phyloP scores from a whole-genome alignment of 2,329 filamentous ascomycete species.

The Lasiodiplodia gonubiensis region DNA sequence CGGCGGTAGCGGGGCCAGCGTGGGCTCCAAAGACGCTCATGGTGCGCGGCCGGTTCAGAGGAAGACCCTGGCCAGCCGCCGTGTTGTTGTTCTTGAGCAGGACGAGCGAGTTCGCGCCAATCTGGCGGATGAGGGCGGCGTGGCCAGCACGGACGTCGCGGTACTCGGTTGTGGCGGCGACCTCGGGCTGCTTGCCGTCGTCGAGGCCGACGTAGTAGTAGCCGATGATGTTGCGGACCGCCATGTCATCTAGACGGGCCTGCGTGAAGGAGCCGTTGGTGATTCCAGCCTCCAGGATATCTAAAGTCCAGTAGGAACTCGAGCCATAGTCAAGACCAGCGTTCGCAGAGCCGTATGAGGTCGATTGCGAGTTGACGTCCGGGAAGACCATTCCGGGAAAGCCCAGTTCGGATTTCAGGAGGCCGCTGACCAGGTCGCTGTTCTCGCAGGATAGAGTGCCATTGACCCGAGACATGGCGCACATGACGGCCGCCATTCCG shows the following conservation, averaged over 20 bases:
- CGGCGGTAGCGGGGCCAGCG: slow-evolving; percentile 39
- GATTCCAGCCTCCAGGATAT: slow-evolving; percentile 37
- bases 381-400: slow-evolving; percentile 39
- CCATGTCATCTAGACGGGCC: slow-evolving; percentile 42
- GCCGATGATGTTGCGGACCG: slow-evolving; percentile 50
- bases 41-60: slow-evolving; percentile 63
- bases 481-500: slow-evolving; percentile 41
- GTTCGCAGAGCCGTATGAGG: slow-evolving; percentile 24
- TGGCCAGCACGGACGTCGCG: slow-evolving; percentile 43
- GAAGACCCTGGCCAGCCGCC: slow-evolving; percentile 56
- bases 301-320: slow-evolving; percentile 32
- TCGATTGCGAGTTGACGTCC: slow-evolving; percentile 41
- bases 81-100: slow-evolving; percentile 69
- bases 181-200: slow-evolving; percentile 49
- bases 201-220: slow-evolving; percentile 60
- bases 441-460: slow-evolving; percentile 54
- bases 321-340: slow-evolving; percentile 31
- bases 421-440: slow-evolving; percentile 51
- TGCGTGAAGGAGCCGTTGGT: slow-evolving; percentile 39
- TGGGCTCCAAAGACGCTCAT: slow-evolving; percentile 59
- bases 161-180: slow-evolving; percentile 30
- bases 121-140: slow-evolving; percentile 49
- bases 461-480: slow-evolving; percentile 49
- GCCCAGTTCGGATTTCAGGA: slow-evolving; percentile 56
- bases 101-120: slow-evolving; percentile 52